Evolutionary conservation across 2,329 filamentous ascomycete species (phyloP), one percentile per base, ranked within the genome.

Genomic region (Myriosclerotinia curreyana): DNA sequence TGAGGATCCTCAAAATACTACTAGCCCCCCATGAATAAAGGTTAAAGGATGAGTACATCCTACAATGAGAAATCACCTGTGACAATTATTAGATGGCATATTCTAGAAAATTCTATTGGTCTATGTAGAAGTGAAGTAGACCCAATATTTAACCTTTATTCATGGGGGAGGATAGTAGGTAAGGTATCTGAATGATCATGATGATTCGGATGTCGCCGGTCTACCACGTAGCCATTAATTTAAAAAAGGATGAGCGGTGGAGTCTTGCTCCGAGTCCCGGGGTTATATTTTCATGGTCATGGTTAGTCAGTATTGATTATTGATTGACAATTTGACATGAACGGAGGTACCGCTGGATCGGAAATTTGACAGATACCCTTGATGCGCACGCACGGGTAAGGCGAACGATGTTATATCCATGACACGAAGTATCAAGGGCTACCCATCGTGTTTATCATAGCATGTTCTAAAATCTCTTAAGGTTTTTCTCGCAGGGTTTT

Each of bases 331-430:
- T 31, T 31, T 31, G 28, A 31, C 5, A 31, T 31, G 28, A 31
- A 17, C 40, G 40, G 40, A 42, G 17, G 22, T 40, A 55, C 25
- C 38, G 38, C 25, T 44, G 38, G 20, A 5, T 17, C 25, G 53
- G 53, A 56, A 56, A 56, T 55, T 55, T 42, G 38, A 28, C 28
- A n/a, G 22, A 49, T 49, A 17, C 6, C 48, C 42, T 44, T 44
- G 42, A 46, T 46, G 44, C 44, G 20, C 44, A 12, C 36, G 36
- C 36, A 46, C 44, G 44, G 44, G 44, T 46, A 46, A 22, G 44
- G 44, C 40, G 17, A 56, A 28, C 53, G 22, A n/a, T 31, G 38
- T 44, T 31, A 52, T n/a, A 14, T 38, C 8, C 20, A 46, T n/a
- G 9, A 8, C 9, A 48, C n/a, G n/a, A 8, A 48, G 20, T 5